Evolutionary conservation across 1,139 yeast genomes (phyloP).

Genomic region (Scheffersomyces cryptocercus): DNA sequence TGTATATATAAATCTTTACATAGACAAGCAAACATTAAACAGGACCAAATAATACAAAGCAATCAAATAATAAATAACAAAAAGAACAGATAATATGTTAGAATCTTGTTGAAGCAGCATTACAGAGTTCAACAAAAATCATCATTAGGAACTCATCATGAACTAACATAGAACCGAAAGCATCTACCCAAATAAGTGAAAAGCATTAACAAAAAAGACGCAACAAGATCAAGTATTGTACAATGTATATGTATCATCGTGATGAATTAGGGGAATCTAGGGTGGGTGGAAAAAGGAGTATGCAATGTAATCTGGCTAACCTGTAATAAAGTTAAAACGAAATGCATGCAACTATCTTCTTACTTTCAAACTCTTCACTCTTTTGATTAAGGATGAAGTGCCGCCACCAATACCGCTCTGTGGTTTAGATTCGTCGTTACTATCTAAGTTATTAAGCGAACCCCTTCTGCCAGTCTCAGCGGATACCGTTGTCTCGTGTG

Average conservation of each 20-base stretch:
- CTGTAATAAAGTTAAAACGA: too few relatives aligned
- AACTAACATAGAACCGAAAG: too few relatives aligned
- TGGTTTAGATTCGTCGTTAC: constrained; percentile 10
- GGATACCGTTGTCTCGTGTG: constrained; percentile 27
- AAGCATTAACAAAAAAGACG: neutral
- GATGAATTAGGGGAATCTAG: neutral
- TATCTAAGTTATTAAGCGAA: constrained; percentile 15
- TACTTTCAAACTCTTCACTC: constrained; percentile 87
- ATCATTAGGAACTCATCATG: too few relatives aligned
- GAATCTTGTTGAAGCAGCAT: too few relatives aligned
- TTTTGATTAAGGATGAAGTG: constrained; percentile 57
- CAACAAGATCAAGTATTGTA: neutral
- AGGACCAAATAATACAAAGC: constrained; percentile 1
- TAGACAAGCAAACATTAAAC: neutral
- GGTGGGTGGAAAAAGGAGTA: too few relatives aligned
- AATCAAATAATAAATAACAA: constrained; percentile 1
- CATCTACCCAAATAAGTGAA: too few relatives aligned
- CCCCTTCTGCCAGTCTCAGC: constrained; percentile 20
- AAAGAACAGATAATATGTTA: too few relatives aligned
- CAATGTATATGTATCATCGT: neutral
- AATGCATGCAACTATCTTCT: constrained; percentile 31
- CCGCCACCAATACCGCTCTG: constrained; percentile 13
- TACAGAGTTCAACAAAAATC: too few relatives aligned
- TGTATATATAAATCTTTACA: neutral
- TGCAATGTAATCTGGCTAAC: too few relatives aligned